phyloP scores from a whole-genome alignment of 2,329 filamentous ascomycete species.

The Thielaviopsis populi region DNA sequence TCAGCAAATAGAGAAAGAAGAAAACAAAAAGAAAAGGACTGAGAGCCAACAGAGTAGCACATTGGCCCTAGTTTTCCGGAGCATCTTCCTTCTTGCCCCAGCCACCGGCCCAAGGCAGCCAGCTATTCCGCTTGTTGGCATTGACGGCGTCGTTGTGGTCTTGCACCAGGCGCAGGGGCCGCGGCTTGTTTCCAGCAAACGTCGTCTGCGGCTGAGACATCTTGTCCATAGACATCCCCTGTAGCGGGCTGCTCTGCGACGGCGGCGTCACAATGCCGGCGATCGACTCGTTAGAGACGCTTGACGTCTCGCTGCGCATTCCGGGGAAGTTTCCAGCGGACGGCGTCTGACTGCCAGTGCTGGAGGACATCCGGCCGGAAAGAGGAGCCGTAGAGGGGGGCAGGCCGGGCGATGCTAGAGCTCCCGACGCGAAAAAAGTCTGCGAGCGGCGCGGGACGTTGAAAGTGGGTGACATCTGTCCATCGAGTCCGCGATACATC shows the following conservation, averaged over 20 bases:
- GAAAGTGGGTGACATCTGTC: constrained; percentile 44
- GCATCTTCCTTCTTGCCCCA: constrained; percentile 37
- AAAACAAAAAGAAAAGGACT: constrained; percentile 4
- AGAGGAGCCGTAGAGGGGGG: constrained; percentile 29
- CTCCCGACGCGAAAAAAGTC: constrained; percentile 47
- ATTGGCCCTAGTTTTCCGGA: neutral
- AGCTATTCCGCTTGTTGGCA: constrained; percentile 45
- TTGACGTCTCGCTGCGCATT: constrained; percentile 50
- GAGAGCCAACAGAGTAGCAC: neutral
- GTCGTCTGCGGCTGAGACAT: constrained; percentile 46
- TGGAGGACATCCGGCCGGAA: constrained; percentile 36
- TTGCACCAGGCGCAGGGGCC: constrained; percentile 75
- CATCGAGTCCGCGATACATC: constrained; percentile 68
- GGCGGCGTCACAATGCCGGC: constrained; percentile 32
- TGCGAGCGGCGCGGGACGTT: constrained; percentile 44
- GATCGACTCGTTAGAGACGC: constrained; percentile 49
- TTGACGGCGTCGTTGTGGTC: constrained; percentile 44
- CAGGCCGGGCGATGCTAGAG: constrained; percentile 20
- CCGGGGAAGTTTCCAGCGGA: constrained; percentile 53
- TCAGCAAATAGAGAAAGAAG: neutral
- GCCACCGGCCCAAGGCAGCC: constrained; percentile 44
- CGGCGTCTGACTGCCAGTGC: constrained; percentile 28
- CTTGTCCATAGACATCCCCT: constrained; percentile 22
- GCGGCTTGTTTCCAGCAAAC: constrained; percentile 54
- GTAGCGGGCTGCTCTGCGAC: constrained; percentile 38